Conservation (phyloP, 2,329 filamentous ascomycete species). For the Calonectria pauciramosa region DNA sequence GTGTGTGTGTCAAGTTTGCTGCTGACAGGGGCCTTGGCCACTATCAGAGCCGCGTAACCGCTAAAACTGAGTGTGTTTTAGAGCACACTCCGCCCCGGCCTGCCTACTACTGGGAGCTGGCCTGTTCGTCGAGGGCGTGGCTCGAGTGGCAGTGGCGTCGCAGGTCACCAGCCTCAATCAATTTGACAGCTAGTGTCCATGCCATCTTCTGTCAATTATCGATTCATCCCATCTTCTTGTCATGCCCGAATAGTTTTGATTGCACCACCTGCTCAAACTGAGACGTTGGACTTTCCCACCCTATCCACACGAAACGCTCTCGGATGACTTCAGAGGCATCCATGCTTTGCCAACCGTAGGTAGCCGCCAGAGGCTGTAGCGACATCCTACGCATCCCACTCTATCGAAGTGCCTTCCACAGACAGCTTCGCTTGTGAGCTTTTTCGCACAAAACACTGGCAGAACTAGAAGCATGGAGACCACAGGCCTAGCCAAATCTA, state of each 20-base stretch:
- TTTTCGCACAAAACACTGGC: not conserved
- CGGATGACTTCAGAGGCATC: not conserved
- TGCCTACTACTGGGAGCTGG: not conserved
- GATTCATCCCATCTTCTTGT: not conserved
- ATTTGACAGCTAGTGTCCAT: slow-evolving; percentile 5
- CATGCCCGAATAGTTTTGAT: not conserved
- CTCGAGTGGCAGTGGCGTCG: not conserved
- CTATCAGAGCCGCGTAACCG: not conserved
- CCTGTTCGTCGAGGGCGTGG: not conserved
- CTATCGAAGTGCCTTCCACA: not conserved
- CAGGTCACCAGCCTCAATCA: slow-evolving; percentile 12
- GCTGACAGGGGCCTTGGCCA: not conserved
- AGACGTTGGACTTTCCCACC: not conserved
- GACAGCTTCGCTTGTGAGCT: not conserved
- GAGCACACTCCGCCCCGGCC: not conserved
- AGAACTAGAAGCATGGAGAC: slow-evolving; percentile 34
- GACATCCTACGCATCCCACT: not conserved
- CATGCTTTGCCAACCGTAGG: not conserved
- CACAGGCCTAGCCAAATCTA: slow-evolving; percentile 13
- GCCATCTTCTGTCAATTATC: not conserved
- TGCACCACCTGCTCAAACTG: not conserved
- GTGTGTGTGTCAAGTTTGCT: not conserved
- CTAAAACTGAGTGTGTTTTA: not conserved
- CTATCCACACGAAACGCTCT: not conserved
- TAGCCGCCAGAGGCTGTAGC: not conserved